Evolutionary conservation across 108 stramenopile species (phyloP), one percentile per base, ranked within the genome.

Genomic region (Cyclostephanos invisitatus): DNA sequence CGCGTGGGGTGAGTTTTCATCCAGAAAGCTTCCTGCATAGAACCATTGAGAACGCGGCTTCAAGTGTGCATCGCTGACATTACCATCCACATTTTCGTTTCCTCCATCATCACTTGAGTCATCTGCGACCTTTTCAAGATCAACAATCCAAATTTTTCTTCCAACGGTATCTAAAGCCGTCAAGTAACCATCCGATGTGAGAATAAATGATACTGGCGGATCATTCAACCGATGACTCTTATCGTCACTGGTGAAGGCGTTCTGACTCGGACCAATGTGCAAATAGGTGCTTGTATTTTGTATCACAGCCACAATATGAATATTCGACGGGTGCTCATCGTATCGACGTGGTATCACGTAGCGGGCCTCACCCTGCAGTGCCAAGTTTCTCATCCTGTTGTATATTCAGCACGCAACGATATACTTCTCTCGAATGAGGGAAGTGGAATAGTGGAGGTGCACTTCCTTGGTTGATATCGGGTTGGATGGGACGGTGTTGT

Each of bases 81-180:
- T 10, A 59, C 24, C 27, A 49, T 24, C 40, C 20, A 32, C 27
- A 46, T 25, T 37, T 37, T 21, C 64, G 21, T 56, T 60, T 20
- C 49, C 46, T 14, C 24, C 58, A 63, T 49, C 59, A 3, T 57
- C 56, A 46, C 40, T 72, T 27, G 81, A 77, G n/a, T 68, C 66
- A 37, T 35, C 40, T 10, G 67, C 76, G 15, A 78, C 81, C 53
- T 77, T 77, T 55, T 77, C 76, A 47, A 82, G 59, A 53, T 82
- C 71, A 22, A 82, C 76, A 12, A 54, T 67, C 76, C 81, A 82
- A 12, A 73, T 65, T 14, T 67, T 48, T 44, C 36, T 47, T 68
- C 73, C 81, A 15, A 59, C 28, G 5, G 28, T 48, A 60, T 80
- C 75, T 46, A 76, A 57, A 10, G 75, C 80, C 12, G 56, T 17